A percentile compares a stretch with the other conserved stretches of the same genome.
These are phyloP conservation scores for Tetragonia tetragonoides DNA, from an alignment of 148 eudicot genomes.

Conservation along the genomic window DNA sequence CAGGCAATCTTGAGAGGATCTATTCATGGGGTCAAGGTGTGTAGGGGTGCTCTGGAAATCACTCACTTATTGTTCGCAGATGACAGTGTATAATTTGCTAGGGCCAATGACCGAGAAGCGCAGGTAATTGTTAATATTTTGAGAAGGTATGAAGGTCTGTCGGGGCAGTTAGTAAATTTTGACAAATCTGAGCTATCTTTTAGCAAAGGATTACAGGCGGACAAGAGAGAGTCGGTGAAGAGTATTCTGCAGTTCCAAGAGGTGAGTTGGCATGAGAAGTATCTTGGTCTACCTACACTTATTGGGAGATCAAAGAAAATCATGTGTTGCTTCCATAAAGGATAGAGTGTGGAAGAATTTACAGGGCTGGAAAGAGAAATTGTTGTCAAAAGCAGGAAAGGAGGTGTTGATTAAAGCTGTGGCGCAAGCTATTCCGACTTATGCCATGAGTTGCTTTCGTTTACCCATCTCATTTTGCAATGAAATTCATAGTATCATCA, in stretches of 20 bases:
- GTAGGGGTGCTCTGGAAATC: not conserved
- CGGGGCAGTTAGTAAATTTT: not conserved
- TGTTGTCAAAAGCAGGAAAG: not conserved
- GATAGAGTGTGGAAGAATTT: not conserved
- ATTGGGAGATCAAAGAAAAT: not conserved
- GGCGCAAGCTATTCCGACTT: not conserved
- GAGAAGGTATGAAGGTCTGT: not conserved
- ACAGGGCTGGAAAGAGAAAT: not conserved
- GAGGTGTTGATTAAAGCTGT: not conserved
- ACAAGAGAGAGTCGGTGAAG: not conserved
- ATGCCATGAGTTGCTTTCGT: not conserved
- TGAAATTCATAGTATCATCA: no score
- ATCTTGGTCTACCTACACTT: not conserved
- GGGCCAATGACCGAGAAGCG: not conserved
- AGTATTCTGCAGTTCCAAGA: not conserved
- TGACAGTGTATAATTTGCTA: not conserved
- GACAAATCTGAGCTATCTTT: not conserved
- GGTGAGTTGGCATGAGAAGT: not conserved
- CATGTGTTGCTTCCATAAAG: not conserved
- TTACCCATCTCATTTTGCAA: not conserved
- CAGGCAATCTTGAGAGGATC: not conserved
- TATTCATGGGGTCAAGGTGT: not conserved
- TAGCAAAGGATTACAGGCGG: not conserved
- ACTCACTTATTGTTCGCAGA: not conserved
- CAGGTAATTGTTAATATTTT: no score